Evolutionary conservation across 371 early-diverging fungal species (phyloP).

Genomic region (Phascolomyces articulosus): DNA sequence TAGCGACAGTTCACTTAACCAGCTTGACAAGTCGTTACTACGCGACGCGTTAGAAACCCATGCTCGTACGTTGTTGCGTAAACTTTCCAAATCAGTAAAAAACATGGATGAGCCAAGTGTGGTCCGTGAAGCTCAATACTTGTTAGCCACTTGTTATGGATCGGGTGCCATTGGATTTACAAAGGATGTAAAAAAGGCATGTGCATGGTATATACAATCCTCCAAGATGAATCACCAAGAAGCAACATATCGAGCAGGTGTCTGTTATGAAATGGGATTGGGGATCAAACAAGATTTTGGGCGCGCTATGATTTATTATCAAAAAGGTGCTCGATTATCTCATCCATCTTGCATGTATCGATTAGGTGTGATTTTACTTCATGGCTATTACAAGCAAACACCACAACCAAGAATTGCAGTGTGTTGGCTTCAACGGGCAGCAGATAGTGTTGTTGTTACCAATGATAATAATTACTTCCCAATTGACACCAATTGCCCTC

Average conservation of each 20-base stretch:
- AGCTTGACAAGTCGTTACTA: constrained; percentile 4
- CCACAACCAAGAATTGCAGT: constrained; percentile 87
- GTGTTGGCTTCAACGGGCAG: constrained; percentile 92
- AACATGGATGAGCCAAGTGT: constrained; percentile 21
- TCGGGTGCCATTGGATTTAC: constrained; percentile 1
- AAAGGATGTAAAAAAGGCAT: constrained; percentile 7
- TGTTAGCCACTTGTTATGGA: constrained; percentile 64
- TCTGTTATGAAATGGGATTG: constrained; percentile 92
- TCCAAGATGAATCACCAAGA: constrained; percentile 89
- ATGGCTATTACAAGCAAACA: constrained; percentile 75
- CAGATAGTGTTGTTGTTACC: constrained; percentile 27
- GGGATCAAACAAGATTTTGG: constrained; percentile 82
- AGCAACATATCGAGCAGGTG: constrained; percentile 90
- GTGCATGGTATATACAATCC: constrained; percentile 75
- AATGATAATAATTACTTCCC: neutral
- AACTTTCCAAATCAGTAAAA: constrained; percentile 29
- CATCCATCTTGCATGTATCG: constrained; percentile 95
- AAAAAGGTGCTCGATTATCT: constrained; percentile 90
- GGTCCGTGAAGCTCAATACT: constrained; percentile 84
- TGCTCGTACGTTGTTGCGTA: neutral
- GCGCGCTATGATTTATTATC: constrained; percentile 87
- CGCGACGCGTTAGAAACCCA: constrained; percentile 10
- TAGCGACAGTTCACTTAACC: neutral
- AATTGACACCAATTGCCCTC: too few species aligned
- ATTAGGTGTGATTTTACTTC: constrained; percentile 82